Percentiles rank a stretch among this genome's conserved stretches.
Evolutionary conservation across 192 early-diverging fungal species (phyloP).

Genomic region (Spizellomyces sp.): DNA sequence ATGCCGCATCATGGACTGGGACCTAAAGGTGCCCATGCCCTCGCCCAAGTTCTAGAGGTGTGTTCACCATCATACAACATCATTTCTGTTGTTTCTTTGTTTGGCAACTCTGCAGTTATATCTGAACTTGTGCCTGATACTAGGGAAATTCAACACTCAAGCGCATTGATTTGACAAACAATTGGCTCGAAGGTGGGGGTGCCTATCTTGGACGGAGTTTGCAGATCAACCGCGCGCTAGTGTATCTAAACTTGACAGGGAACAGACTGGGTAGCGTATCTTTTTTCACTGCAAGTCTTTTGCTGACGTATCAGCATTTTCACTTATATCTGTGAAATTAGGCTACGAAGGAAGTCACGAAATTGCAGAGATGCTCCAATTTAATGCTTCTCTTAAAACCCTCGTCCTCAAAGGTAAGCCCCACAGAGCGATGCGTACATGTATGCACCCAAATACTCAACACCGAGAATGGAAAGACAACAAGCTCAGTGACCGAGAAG

Average conservation of each 20-base stretch:
- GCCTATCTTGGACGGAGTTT: slow-evolving; percentile 40
- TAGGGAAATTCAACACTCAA: slow-evolving; percentile 39
- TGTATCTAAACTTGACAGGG: slow-evolving; percentile 41
- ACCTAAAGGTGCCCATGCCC: slow-evolving; percentile 48
- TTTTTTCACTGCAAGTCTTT: neutral
- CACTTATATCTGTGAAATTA: neutral
- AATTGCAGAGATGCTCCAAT: slow-evolving; percentile 51
- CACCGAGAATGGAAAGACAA: slow-evolving; percentile 39
- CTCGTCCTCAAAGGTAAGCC: slow-evolving; percentile 44
- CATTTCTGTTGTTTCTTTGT: neutral
- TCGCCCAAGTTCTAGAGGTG: slow-evolving; percentile 52
- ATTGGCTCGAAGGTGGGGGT: slow-evolving; percentile 52
- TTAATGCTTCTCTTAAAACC: slow-evolving; percentile 46
- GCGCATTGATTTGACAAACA: slow-evolving; percentile 48
- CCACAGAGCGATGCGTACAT: neutral
- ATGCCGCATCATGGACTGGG: slow-evolving; percentile 56
- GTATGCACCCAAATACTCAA: neutral
- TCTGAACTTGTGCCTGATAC: neutral
- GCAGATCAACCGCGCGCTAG: slow-evolving; percentile 43
- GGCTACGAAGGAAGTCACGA: slow-evolving; percentile 34
- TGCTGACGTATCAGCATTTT: neutral
- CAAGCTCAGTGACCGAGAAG: slow-evolving; percentile 51
- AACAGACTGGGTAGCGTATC: slow-evolving; percentile 39
- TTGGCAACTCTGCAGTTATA: neutral
- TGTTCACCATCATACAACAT: neutral